Conservation (phyloP, 345 rosid genomes). For the Barbarea vulgaris region DNA sequence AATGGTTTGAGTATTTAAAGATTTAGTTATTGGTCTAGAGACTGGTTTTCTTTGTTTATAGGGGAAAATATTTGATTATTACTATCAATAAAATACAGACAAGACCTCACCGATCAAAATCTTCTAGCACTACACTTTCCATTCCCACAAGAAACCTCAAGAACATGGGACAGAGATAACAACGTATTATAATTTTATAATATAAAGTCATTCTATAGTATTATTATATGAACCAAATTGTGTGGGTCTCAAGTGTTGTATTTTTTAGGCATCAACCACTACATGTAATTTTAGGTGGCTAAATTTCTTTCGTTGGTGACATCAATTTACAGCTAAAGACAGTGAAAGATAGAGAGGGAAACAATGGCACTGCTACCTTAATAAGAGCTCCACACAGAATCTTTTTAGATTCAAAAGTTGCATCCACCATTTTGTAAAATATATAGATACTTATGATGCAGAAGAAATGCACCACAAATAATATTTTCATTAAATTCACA, state of each 20-base stretch:
- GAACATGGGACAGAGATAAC: slow-evolving; percentile 8
- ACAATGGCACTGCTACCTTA: slow-evolving; percentile 8
- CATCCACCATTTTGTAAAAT: not conserved
- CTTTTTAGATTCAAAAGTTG: slow-evolving; percentile 17
- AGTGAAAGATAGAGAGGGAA: slow-evolving; percentile 24
- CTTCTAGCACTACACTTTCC: slow-evolving; percentile 44
- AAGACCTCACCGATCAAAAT: slow-evolving; percentile 32
- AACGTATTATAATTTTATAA: not conserved
- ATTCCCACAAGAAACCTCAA: slow-evolving; percentile 23
- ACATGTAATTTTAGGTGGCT: slow-evolving; percentile 34
- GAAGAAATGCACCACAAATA: not conserved
- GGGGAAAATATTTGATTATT: not conserved
- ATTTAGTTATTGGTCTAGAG: slow-evolving; percentile 18
- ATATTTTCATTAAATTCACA: not conserved
- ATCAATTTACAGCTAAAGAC: slow-evolving; percentile 38
- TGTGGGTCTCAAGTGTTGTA: slow-evolving; percentile 20
- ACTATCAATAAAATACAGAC: not conserved
- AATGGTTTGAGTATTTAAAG: slow-evolving; percentile 15
- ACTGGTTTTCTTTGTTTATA: not conserved
- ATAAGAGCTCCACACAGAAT: slow-evolving; percentile 5
- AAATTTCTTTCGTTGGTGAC: slow-evolving; percentile 21
- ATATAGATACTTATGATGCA: not conserved
- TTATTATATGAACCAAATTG: slow-evolving; percentile 24
- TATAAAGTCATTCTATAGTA: slow-evolving; percentile 17
- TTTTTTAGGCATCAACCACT: slow-evolving; percentile 34